A percentile compares a stretch with the other conserved stretches of the same genome.
Evolutionary conservation across 371 early-diverging fungal species (phyloP).

Genomic region (Rhizopus sp.): DNA sequence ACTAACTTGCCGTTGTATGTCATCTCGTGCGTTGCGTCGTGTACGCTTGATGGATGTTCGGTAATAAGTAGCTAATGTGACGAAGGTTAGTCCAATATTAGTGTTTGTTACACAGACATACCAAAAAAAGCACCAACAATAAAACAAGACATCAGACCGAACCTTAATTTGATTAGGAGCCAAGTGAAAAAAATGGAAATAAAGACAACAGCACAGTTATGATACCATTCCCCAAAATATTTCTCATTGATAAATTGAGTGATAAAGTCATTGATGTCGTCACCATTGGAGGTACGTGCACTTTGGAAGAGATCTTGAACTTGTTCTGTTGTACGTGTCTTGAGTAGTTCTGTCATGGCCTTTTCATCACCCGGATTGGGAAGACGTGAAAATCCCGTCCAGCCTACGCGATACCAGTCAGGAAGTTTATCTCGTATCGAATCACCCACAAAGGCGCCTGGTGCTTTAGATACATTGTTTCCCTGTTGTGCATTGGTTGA

Average conservation of each 20-base stretch:
- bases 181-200: slow-evolving; percentile 43
- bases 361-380: slow-evolving; percentile 52
- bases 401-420: slow-evolving; percentile 36
- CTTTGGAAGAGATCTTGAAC: slow-evolving; percentile 28
- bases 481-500: too few relatives aligned
- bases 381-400: slow-evolving; percentile 44
- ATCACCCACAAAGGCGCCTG: slow-evolving; percentile 14
- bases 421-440: slow-evolving; percentile 18
- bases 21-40: slow-evolving; percentile 65
- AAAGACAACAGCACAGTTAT: slow-evolving; percentile 38
- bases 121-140: slow-evolving; percentile 41
- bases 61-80: slow-evolving; percentile 63
- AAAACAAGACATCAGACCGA: slow-evolving; percentile 41
- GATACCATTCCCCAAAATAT: slow-evolving; percentile 52
- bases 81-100: too few relatives aligned
- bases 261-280: slow-evolving; percentile 29
- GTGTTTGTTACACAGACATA: slow-evolving; percentile 9
- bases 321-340: slow-evolving; percentile 23
- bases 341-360: slow-evolving; percentile 23
- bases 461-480: neutral
- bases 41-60: slow-evolving; percentile 69
- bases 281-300: slow-evolving; percentile 24
- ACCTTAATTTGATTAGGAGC: slow-evolving; percentile 34
- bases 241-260: slow-evolving; percentile 42
- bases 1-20: slow-evolving; percentile 63